Conservation (phyloP, 805 yeast species). For the Candida glaebosa region DNA sequence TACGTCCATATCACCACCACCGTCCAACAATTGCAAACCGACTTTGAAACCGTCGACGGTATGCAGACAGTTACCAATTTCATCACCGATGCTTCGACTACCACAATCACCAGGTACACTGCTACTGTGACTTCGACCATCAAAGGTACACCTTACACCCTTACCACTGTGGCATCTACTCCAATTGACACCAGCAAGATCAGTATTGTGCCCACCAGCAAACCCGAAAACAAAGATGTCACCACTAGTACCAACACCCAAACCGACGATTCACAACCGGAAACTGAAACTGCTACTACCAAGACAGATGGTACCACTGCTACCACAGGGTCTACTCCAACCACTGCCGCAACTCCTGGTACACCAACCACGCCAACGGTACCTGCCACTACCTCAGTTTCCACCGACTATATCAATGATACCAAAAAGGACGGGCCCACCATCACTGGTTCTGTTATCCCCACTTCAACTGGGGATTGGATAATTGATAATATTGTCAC, state of each 20-base stretch:
- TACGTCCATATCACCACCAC: conserved; percentile 33
- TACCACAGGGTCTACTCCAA: conserved; percentile 6
- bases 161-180: conserved; percentile 31
- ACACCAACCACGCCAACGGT: conserved; percentile 7
- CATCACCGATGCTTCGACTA: conserved; percentile 27
- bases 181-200: conserved; percentile 21
- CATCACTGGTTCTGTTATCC: conserved; percentile 24
- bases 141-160: conserved; percentile 35
- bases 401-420: conserved; percentile 8
- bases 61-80: conserved; percentile 27
- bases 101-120: conserved; percentile 39
- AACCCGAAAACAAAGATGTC: conserved; percentile 5
- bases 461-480: conserved; percentile 28
- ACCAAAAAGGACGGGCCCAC: conserved; percentile 20
- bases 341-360: conserved; percentile 7
- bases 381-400: conserved; percentile 9
- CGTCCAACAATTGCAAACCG: conserved; percentile 32
- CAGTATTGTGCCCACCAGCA: conserved; percentile 4
- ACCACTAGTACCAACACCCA: conserved; percentile 8
- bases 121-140: conserved; percentile 42
- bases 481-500: conserved; percentile 33
- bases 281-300: conserved; percentile 9
- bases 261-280: conserved; percentile 13
- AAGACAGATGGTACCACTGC: conserved; percentile 3
- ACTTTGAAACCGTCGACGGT: conserved; percentile 29